Evolutionary conservation across 345 rosid genomes (phyloP).

Genomic region (Ailanthus altissimus): DNA sequence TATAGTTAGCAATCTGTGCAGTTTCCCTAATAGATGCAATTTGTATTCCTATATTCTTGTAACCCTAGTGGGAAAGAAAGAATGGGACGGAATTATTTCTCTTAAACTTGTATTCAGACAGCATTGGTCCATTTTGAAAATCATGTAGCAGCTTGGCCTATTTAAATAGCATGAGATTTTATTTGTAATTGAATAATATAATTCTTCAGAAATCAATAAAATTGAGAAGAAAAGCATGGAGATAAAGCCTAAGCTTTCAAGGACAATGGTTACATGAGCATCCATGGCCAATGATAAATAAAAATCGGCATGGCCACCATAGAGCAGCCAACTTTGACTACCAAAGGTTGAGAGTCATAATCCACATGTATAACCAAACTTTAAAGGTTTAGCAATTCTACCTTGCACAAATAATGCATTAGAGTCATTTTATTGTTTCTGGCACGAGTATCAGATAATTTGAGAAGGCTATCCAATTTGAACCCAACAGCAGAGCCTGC

Average conservation of each 20-base stretch:
- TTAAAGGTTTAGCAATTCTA: constrained; percentile 32
- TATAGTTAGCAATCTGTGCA: too few species aligned
- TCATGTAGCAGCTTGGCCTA: not conserved
- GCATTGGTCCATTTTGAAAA: not conserved
- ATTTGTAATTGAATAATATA: not conserved
- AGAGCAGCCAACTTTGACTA: not conserved
- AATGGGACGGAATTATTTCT: too few species aligned
- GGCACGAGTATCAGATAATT: constrained; percentile 95
- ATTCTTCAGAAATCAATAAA: constrained; percentile 3
- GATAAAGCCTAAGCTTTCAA: not conserved
- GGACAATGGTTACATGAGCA: not conserved
- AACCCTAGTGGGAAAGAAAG: too few species aligned
- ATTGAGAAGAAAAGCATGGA: not conserved
- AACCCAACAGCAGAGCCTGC: constrained; percentile 96
- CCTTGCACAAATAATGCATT: constrained; percentile 99
- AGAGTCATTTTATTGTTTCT: constrained; percentile 93
- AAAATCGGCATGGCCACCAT: not conserved
- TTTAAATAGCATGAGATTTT: not conserved
- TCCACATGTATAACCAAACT: not conserved
- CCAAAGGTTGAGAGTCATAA: not conserved
- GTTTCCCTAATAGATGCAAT: too few species aligned
- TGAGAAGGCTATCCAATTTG: constrained; percentile 96
- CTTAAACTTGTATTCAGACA: too few species aligned
- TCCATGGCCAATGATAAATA: not conserved
- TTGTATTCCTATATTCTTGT: too few species aligned